Evolutionary conservation across 192 early-diverging fungal genomes (phyloP).

Genomic region (Gonapodya sp.): DNA sequence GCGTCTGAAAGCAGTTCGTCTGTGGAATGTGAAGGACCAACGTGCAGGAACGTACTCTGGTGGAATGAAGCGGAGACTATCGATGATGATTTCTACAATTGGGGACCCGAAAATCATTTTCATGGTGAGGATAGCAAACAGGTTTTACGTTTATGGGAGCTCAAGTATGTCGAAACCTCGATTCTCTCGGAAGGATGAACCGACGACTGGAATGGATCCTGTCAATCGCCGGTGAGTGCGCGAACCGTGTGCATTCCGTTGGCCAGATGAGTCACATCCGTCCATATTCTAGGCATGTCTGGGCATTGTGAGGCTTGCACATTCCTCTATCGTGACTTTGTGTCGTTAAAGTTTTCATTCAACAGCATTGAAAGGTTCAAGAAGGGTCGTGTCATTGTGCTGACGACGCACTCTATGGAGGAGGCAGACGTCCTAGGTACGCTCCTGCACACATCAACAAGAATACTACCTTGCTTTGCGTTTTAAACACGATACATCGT

Average conservation of each 20-base stretch:
- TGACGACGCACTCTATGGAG: conserved; percentile 13
- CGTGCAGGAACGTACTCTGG: conserved; percentile 60
- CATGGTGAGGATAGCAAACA: conserved; percentile 38
- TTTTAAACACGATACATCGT: conserved; percentile 15
- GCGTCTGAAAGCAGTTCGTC: conserved; percentile 52
- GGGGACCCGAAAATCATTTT: conserved; percentile 60
- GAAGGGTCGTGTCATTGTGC: conserved; percentile 48
- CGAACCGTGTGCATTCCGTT: neutral
- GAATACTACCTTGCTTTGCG: no score
- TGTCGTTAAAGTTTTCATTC: no score
- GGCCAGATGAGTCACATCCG: no score
- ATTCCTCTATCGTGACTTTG: no score
- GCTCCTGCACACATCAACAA: no score
- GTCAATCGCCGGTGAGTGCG: conserved; percentile 48
- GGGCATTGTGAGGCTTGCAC: no score
- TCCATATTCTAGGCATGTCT: conserved; percentile 34
- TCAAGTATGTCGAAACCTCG: neutral
- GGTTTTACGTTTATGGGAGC: neutral
- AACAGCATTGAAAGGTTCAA: conserved; percentile 73
- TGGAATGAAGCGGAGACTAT: conserved; percentile 66
- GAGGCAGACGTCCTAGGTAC: conserved; percentile 6
- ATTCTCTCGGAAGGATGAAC: neutral
- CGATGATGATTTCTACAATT: conserved; percentile 61
- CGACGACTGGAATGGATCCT: conserved; percentile 65
- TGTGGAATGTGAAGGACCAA: conserved; percentile 54